Base-by-base conservation (phyloP, 2,329 filamentous ascomycete species). In the Scortechinia acanthostroma region DNA sequence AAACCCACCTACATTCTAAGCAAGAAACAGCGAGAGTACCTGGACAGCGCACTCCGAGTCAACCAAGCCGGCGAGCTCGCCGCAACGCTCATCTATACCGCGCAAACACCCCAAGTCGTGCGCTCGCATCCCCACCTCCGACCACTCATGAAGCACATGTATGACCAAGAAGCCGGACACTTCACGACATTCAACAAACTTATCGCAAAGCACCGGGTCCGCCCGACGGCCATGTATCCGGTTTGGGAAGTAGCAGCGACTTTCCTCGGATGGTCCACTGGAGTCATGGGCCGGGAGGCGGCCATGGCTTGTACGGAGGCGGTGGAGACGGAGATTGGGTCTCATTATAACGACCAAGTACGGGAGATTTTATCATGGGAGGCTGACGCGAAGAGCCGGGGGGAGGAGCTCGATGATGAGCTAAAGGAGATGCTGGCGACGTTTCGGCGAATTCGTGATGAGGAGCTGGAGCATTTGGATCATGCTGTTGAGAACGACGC, bases 271-370 rank as follows among this genome's bases (percentile, higher is more conserved):
- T 96, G 93, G 90, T 76, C 79, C 3, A 98, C 93, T 0, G 93
- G 87, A 0, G 67, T 93, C 35, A 76, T 98, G 74, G 91, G 93
- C 1, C 79, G 89, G 43, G 90, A 97, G 66, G 91, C 91, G 2
- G 91, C 93, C 25, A 98, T 98, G 93, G 93, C 93, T 13, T 98
- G 93, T 61, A 97, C 93, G 1, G 93, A 98, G 66, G 93, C 93
- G 1, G 91, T 98, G 1, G 93, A 98, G 73, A 98, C 91, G 4
- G 93, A 97, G 70, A 98, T 98, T 50, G 93, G 93, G 2, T 81
- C 81, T 21, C 93, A 98, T 66, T 98, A 98, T 63, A 97, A 97
- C 60, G 81, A 82, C 51, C 93, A 98, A 68, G 89, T 98, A 35
- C 73, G 88, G 21, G 76, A 79, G 45, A 67, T 98, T 54, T 63